These are phyloP conservation scores for Penicillium lagena DNA, from an alignment of 495 filamentous ascomycete species.

Conservation along the genomic window DNA sequence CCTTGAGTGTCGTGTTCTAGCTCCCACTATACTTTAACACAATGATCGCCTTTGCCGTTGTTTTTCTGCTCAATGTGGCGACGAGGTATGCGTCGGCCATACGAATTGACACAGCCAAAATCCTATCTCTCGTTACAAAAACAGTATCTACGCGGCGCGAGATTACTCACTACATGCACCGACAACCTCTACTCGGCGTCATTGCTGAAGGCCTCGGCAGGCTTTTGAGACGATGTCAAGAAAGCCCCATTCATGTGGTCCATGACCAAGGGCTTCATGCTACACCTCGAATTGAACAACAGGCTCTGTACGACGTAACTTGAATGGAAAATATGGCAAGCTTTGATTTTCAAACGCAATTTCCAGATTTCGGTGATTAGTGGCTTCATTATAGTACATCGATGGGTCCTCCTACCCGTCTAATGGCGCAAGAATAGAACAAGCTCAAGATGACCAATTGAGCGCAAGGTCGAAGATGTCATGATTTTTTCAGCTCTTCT, in stretches of 20 bases:
- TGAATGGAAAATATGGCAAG: slow-evolving; percentile 28
- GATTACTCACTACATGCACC: slow-evolving; percentile 20
- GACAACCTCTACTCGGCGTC: slow-evolving; percentile 19
- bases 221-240: slow-evolving; percentile 14
- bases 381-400: slow-evolving; percentile 16
- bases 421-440: neutral
- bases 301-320: slow-evolving; percentile 8
- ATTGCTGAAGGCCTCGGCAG: slow-evolving; percentile 19
- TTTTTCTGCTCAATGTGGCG: slow-evolving; percentile 29
- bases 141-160: slow-evolving; percentile 18
- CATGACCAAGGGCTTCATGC: slow-evolving; percentile 5
- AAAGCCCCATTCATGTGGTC: neutral
- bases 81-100: slow-evolving; percentile 17
- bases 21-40: slow-evolving; percentile 28
- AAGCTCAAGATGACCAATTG: slow-evolving; percentile 12
- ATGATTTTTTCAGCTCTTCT: slow-evolving; percentile 22
- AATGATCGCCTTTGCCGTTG: slow-evolving; percentile 30
- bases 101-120: slow-evolving; percentile 20
- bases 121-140: slow-evolving; percentile 18
- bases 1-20: too few species aligned
- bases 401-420: slow-evolving; percentile 2
- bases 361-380: slow-evolving; percentile 21
- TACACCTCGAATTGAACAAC: slow-evolving; percentile 7
- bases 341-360: slow-evolving; percentile 24
- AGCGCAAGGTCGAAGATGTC: slow-evolving; percentile 29